A percentile compares a stretch with the other conserved stretches of the same genome.
These are phyloP conservation scores for Erigeron canadensis DNA, from an alignment of 129 eudicot genomes.

Conservation along the genomic window DNA sequence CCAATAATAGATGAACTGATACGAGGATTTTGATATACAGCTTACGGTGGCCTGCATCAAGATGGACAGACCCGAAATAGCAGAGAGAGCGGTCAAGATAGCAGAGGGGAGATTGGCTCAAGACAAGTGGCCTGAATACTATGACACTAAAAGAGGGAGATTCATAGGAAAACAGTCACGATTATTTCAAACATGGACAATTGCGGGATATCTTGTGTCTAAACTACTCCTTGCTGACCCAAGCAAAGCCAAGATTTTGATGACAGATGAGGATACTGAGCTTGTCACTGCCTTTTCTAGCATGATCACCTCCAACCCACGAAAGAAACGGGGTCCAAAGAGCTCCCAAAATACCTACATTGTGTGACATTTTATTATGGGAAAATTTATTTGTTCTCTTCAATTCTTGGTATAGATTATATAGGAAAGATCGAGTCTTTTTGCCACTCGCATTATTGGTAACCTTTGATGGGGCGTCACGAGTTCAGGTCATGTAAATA, in stretches of 20 bases:
- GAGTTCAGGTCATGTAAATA: neutral
- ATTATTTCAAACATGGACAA: constrained; percentile 66
- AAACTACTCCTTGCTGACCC: constrained; percentile 60
- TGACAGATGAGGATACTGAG: constrained; percentile 51
- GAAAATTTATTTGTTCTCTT: constrained; percentile 1
- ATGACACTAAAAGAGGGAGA: constrained; percentile 61
- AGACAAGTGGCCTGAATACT: constrained; percentile 82
- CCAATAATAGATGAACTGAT: constrained; percentile 15
- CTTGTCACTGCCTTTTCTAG: constrained; percentile 52
- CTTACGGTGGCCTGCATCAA: constrained; percentile 63
- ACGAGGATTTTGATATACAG: constrained; percentile 37
- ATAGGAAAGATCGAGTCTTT: constrained; percentile 14
- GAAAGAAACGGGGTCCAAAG: constrained; percentile 66
- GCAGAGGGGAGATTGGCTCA: constrained; percentile 55
- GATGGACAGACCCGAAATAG: constrained; percentile 55
- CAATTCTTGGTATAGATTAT: constrained; percentile 13
- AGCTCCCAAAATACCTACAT: constrained; percentile 51
- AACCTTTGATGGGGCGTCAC: constrained; percentile 3
- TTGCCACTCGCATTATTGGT: constrained; percentile 4
- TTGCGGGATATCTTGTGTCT: constrained; percentile 69
- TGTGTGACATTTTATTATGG: constrained; percentile 34
- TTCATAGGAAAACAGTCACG: constrained; percentile 69
- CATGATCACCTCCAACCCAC: constrained; percentile 47
- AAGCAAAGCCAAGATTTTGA: constrained; percentile 45
- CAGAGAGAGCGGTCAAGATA: constrained; percentile 52